Percentiles rank a stretch among this genome's conserved stretches.
Evolutionary conservation across 2,329 filamentous ascomycete species (phyloP).

Genomic region (Penicillium sp.): DNA sequence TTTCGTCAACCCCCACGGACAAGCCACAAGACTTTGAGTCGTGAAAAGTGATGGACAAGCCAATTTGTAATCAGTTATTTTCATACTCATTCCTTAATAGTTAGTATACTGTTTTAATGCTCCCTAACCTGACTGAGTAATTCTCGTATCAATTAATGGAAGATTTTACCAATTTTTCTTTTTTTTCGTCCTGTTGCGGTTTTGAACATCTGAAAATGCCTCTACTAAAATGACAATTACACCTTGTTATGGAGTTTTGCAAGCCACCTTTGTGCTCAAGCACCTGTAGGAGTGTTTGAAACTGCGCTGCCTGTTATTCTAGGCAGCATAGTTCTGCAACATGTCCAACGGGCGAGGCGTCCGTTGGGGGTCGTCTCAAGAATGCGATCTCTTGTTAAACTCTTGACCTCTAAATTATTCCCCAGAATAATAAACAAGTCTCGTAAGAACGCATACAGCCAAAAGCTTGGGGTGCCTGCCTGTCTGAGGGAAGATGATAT

Average conservation of each 20-base stretch:
- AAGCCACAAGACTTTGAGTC: neutral
- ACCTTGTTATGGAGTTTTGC: neutral
- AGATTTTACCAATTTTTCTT: neutral
- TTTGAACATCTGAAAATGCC: neutral
- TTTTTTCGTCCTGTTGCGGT: neutral
- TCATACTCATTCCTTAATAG: neutral
- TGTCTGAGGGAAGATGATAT: neutral
- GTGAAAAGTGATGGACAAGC: neutral
- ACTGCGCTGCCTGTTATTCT: slow-evolving; percentile 2
- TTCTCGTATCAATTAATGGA: neutral
- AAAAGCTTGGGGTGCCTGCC: neutral
- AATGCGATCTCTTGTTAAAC: no score
- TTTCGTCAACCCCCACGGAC: neutral
- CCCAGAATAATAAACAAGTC: neutral
- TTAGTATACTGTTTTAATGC: slow-evolving; percentile 5
- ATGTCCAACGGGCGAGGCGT: neutral
- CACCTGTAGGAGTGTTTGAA: neutral
- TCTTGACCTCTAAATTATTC: neutral
- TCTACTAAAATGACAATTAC: no score
- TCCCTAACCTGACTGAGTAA: neutral
- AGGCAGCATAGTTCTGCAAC: slow-evolving; percentile 4
- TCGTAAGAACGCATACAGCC: neutral
- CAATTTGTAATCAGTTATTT: neutral
- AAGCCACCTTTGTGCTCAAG: neutral
- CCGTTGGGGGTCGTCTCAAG: no score